These are phyloP conservation scores for Prunus campanulata DNA, from an alignment of 306 rosid species.

Conservation along the genomic window DNA sequence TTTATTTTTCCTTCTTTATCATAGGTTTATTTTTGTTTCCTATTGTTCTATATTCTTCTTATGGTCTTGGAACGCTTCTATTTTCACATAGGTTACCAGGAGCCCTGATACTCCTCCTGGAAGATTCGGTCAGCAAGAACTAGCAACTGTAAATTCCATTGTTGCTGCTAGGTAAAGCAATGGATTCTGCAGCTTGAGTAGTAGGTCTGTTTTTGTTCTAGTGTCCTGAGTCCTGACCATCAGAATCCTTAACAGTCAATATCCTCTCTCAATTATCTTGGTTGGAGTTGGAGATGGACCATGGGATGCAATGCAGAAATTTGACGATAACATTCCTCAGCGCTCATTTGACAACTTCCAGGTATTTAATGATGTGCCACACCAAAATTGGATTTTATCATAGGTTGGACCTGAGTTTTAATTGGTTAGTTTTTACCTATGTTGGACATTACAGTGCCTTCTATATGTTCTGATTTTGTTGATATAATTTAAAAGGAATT, in stretches of 20 bases:
- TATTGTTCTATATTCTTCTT: conserved; percentile 5
- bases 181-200: conserved; percentile 12
- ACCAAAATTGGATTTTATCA: neutral
- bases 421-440: neutral
- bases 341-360: conserved; percentile 93
- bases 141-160: conserved; percentile 68
- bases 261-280: conserved; percentile 89
- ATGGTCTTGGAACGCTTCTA: conserved; percentile 8
- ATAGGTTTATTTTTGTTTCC: conserved; percentile 3
- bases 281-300: conserved; percentile 99
- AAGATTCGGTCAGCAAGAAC: conserved; percentile 73
- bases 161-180: conserved; percentile 79
- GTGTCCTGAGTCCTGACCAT: conserved; percentile 28
- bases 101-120: conserved; percentile 66
- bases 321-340: conserved; percentile 80
- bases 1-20: conserved; percentile 1
- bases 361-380: conserved; percentile 38
- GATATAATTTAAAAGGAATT: neutral
- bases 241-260: conserved; percentile 45
- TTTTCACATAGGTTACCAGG: conserved; percentile 56
- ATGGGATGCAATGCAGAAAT: conserved; percentile 85
- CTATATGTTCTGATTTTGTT: neutral
- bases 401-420: neutral
- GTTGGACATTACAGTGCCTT: neutral
- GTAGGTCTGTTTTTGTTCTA: conserved; percentile 7